Conservation (phyloP, 2,329 filamentous ascomycete genomes). For the Neofusicoccum umdonicola region DNA sequence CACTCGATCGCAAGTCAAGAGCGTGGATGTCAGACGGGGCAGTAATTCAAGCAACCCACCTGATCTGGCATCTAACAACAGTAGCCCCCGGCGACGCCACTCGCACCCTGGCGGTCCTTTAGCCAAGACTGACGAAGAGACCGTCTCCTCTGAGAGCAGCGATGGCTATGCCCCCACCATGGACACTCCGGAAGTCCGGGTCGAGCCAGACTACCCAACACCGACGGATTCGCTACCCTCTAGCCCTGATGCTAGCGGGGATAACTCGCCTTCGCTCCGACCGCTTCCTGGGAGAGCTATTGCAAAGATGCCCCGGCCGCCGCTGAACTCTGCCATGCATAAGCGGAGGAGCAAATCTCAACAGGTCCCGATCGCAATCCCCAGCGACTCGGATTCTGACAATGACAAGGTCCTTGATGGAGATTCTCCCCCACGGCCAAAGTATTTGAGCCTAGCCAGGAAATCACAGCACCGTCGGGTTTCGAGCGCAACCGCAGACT, state of each 20-base stretch:
- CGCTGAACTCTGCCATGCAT: conserved; percentile 44
- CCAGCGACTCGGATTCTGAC: conserved; percentile 5
- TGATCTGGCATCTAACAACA: not conserved
- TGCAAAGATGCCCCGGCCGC: conserved; percentile 33
- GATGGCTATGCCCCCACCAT: not conserved
- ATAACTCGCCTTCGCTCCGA: conserved; percentile 38
- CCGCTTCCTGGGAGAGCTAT: conserved; percentile 25
- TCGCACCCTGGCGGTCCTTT: not conserved
- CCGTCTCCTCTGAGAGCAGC: not conserved
- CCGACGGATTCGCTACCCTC: not conserved
- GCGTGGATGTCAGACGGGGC: conserved; percentile 25
- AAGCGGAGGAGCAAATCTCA: conserved; percentile 29
- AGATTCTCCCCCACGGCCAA: not conserved
- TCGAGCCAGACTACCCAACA: not conserved
- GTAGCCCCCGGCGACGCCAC: conserved; percentile 1
- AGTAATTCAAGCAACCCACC: conserved; percentile 3
- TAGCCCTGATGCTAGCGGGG: conserved; percentile 22
- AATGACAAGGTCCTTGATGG: not conserved
- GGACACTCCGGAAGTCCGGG: not conserved
- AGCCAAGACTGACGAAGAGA: not conserved
- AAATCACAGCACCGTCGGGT: not conserved
- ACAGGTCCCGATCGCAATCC: conserved; percentile 1
- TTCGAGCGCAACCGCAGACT: conserved; percentile 53
- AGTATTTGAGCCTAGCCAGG: not conserved
- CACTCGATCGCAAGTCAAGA: conserved; percentile 28